A percentile compares a stretch with the other conserved stretches of the same genome.
phyloP scores from a whole-genome alignment of 1,284 basidiomycete genomes.

The Fomitopsis pinicola region DNA sequence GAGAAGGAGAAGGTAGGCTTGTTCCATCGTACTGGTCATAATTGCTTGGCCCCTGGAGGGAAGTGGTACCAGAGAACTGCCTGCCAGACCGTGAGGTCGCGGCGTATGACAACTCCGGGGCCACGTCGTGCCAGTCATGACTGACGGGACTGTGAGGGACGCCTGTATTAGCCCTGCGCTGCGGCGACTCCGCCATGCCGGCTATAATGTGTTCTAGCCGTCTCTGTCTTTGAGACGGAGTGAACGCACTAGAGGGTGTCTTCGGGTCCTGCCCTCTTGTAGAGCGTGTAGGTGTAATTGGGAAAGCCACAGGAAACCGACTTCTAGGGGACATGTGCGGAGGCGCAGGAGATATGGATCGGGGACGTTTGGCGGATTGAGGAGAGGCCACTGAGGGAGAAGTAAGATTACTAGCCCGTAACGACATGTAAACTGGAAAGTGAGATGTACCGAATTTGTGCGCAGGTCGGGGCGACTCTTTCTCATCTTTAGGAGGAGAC shows the following conservation, averaged over 20 bases:
- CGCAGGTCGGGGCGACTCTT: neutral
- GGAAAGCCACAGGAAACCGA: conserved; percentile 4
- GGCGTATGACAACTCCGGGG: neutral
- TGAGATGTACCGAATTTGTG: neutral
- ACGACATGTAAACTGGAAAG: neutral
- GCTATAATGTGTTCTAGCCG: neutral
- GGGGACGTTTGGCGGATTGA: conserved; percentile 1
- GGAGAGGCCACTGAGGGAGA: conserved; percentile 1
- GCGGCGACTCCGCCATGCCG: neutral
- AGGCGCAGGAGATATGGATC: neutral
- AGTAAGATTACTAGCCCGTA: neutral
- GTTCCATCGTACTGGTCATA: neutral
- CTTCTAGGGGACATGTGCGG: neutral
- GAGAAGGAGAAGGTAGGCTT: conserved; percentile 7
- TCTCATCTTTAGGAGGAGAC: neutral
- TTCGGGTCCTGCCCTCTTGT: neutral
- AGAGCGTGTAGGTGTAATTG: conserved; percentile 7
- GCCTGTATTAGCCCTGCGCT: neutral
- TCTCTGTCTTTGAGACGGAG: conserved; percentile 8
- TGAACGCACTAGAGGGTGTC: conserved; percentile 7
- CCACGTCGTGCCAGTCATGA: neutral
- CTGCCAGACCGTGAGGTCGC: neutral
- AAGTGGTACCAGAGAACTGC: neutral
- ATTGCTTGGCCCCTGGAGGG: neutral
- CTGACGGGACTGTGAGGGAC: neutral